A percentile compares a stretch with the other conserved stretches of the same genome.
Evolutionary conservation across 1,139 yeast species (phyloP).

Genomic region (Nakaseomyces delphensis): DNA sequence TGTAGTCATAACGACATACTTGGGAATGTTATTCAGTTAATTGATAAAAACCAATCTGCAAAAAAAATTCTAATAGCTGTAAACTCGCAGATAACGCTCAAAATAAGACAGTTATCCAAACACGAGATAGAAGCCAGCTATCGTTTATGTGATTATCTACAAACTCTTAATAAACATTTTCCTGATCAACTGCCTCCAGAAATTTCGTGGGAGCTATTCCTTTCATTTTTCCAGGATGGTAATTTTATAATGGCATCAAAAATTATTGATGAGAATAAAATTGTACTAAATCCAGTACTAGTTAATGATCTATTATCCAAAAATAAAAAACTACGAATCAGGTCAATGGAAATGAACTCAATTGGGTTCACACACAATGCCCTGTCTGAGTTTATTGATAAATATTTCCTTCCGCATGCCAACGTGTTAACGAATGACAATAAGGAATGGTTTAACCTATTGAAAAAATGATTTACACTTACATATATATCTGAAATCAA

Average conservation of each 20-base stretch:
- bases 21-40: not conserved
- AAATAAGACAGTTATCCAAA: not conserved
- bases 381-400: not conserved
- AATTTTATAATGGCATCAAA: conserved; percentile 6
- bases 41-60: not conserved
- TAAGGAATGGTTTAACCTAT: not conserved
- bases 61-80: not conserved
- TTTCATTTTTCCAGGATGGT: not conserved
- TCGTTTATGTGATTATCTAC: not conserved
- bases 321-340: not conserved
- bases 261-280: not conserved
- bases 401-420: not conserved
- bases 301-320: not conserved
- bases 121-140: not conserved
- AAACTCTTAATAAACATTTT: not conserved
- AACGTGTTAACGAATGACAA: not conserved
- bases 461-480: not conserved
- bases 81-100: not conserved
- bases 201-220: not conserved
- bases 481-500: no score
- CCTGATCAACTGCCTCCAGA: not conserved
- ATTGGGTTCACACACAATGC: not conserved
- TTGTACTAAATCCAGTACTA: not conserved
- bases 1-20: conserved; percentile 21
- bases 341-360: not conserved